Conservation (phyloP, 352 stramenopile species). For the Phytophthora meadii region DNA sequence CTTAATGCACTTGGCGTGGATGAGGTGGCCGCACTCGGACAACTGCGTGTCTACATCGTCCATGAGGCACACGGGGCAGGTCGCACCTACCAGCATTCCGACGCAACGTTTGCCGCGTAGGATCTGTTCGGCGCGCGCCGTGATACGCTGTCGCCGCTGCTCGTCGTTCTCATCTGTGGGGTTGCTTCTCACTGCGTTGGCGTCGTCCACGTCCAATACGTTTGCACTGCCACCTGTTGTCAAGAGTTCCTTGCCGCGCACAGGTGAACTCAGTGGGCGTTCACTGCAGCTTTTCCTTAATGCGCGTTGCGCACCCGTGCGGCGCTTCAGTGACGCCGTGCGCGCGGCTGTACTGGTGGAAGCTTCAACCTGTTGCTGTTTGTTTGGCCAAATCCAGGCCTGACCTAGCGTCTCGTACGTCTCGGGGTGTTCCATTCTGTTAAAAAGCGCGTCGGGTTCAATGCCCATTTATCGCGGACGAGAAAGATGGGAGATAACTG, state of each 20-base stretch:
- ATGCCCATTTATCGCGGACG: conserved; percentile 23
- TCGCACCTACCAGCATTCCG: conserved; percentile 68
- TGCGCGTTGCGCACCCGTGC: conserved; percentile 30
- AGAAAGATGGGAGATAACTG: conserved; percentile 5
- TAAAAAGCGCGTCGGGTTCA: conserved; percentile 12
- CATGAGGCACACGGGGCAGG: conserved; percentile 72
- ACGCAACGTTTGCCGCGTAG: conserved; percentile 64
- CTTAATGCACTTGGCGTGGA: conserved; percentile 85
- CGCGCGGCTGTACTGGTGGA: conserved; percentile 22
- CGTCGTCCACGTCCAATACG: conserved; percentile 41
- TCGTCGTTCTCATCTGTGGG: conserved; percentile 30
- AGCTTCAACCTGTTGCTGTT: conserved; percentile 38
- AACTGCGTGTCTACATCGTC: conserved; percentile 80
- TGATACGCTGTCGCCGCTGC: conserved; percentile 50
- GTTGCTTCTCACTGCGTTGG: conserved; percentile 18
- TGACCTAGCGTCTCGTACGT: conserved; percentile 50
- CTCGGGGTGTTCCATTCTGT: conserved; percentile 34
- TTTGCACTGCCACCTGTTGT: conserved; percentile 37
- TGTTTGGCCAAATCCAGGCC: conserved; percentile 42
- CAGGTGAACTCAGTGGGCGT: conserved; percentile 31
- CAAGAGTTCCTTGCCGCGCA: conserved; percentile 18
- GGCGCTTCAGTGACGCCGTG: conserved; percentile 40
- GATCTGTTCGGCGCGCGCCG: conserved; percentile 70
- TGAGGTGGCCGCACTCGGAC: conserved; percentile 65
- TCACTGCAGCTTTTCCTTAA: conserved; percentile 54